These are phyloP conservation scores for Eucalyptus brandiana DNA, from an alignment of 345 rosid species.

Conservation along the genomic window DNA sequence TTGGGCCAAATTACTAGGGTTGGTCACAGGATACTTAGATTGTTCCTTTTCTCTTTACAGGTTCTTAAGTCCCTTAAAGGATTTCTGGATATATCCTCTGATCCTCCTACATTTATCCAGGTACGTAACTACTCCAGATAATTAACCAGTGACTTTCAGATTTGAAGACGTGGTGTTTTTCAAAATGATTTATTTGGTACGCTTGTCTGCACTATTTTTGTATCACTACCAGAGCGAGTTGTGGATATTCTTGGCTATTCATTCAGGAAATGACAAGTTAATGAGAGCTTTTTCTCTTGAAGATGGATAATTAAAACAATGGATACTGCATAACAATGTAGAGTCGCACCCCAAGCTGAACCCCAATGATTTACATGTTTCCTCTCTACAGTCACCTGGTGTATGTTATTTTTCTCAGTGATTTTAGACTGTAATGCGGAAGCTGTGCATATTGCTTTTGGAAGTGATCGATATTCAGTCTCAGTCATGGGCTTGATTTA, in stretches of 20 bases:
- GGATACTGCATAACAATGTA: neutral
- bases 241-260: neutral
- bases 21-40: neutral
- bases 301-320: neutral
- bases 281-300: neutral
- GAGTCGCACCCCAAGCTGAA: neutral
- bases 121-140: neutral
- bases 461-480: neutral
- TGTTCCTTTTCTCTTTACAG: constrained; percentile 4
- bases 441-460: neutral
- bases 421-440: neutral
- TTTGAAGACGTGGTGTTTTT: neutral
- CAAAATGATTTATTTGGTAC: neutral
- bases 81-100: constrained; percentile 19
- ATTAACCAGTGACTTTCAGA: neutral
- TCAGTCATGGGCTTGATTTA: neutral
- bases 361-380: neutral
- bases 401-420: neutral
- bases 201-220: neutral
- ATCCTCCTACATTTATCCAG: constrained; percentile 46
- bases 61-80: constrained; percentile 20
- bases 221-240: neutral
- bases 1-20: neutral
- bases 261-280: neutral
- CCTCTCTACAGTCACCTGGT: neutral